Percentiles rank a stretch among this genome's conserved stretches.
Conservation (phyloP, 306 rosid genomes). For the Pachyrhizus erosus region DNA sequence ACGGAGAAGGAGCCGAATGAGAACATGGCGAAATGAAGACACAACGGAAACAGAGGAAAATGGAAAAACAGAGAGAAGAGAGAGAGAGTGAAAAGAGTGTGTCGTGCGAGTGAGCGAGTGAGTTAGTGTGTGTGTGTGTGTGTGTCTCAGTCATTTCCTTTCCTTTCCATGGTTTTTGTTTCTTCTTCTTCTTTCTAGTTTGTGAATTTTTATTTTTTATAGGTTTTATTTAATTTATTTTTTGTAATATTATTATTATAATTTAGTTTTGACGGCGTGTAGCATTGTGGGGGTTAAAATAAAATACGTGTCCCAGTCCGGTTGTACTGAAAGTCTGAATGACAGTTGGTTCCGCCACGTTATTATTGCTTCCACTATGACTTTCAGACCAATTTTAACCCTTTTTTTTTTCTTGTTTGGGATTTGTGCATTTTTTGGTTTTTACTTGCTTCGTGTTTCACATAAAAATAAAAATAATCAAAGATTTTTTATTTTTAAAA, state of each 20-base stretch:
- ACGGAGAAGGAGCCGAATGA: not conserved
- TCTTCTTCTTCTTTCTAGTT: not conserved
- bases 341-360: conserved; percentile 10
- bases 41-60: not conserved
- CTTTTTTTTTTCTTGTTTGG: not conserved
- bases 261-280: conserved; percentile 4
- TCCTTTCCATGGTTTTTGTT: conserved; percentile 47
- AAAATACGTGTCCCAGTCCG: not conserved
- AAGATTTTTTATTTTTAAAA: too few species aligned
- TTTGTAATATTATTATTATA: not conserved
- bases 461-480: too few species aligned
- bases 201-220: not conserved
- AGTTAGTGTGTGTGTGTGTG: not conserved
- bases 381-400: conserved; percentile 24
- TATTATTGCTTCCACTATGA: not conserved
- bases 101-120: not conserved
- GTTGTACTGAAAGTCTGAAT: conserved; percentile 10
- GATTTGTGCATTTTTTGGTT: conserved; percentile 46
- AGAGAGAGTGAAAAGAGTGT: not conserved
- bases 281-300: not conserved
- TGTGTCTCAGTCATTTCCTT: conserved; percentile 54
- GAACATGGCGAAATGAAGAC: conserved; percentile 5
- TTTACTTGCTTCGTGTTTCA: not conserved
- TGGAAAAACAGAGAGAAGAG: not conserved
- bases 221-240: not conserved